These are phyloP conservation scores for Podospora fimiseda DNA, from an alignment of 495 filamentous ascomycete species.

Conservation along the genomic window DNA sequence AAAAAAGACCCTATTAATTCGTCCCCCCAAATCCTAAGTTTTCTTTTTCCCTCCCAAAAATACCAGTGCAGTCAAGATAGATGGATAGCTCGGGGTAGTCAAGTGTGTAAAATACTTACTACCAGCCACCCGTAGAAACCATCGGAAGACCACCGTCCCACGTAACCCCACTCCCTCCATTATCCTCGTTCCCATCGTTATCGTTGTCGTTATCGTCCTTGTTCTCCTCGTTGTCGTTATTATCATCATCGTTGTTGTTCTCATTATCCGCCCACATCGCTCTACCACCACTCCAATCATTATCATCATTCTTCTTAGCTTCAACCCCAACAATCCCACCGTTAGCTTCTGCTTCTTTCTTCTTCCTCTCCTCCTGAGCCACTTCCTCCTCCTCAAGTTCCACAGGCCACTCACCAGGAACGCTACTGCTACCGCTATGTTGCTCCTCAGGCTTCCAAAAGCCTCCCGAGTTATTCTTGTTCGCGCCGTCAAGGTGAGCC, in stretches of 20 bases:
- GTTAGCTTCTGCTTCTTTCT: too few species aligned
- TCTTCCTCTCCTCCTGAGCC: neutral
- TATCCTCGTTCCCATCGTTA: conserved; percentile 6
- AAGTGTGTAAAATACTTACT: too few species aligned
- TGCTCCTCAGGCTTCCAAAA: neutral
- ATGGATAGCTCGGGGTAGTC: too few species aligned
- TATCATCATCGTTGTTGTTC: conserved; percentile 1
- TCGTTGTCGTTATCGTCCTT: conserved; percentile 6
- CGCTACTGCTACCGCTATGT: neutral
- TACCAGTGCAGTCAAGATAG: too few species aligned
- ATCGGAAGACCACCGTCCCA: too few species aligned
- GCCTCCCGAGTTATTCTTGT: neutral
- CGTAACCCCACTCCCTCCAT: too few species aligned
- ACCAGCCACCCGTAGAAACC: too few species aligned
- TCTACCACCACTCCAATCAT: neutral
- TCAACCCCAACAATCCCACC: too few species aligned
- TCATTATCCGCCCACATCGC: neutral
- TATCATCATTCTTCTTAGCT: neutral
- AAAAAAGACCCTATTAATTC: too few species aligned
- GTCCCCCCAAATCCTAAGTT: too few species aligned
- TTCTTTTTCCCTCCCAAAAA: too few species aligned
- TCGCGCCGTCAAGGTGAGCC: neutral
- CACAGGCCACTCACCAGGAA: neutral
- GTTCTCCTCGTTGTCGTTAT: conserved; percentile 7
- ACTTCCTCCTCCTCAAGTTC: neutral